Evolutionary conservation across 495 filamentous ascomycete genomes (phyloP).

Genomic region (Cenococcum geophilum): DNA sequence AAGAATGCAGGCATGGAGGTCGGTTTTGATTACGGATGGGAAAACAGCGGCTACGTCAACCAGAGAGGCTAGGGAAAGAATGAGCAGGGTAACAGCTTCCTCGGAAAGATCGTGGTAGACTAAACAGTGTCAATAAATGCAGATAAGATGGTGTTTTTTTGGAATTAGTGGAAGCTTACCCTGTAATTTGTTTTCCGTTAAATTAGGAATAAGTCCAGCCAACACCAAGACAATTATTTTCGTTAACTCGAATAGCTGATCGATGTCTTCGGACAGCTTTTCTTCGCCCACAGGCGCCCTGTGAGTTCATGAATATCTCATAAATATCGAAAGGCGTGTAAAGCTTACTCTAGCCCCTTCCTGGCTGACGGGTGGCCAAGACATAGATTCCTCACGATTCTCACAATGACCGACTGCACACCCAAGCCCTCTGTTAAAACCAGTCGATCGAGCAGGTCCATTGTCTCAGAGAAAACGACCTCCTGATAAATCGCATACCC

Average conservation of each 20-base stretch:
- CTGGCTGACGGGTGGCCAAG: conserved; percentile 82
- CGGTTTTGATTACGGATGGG: conserved; percentile 90
- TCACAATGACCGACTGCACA: conserved; percentile 87
- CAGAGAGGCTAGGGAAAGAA: conserved; percentile 72
- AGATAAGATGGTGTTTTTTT: neutral
- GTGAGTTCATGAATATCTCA: conserved; percentile 5
- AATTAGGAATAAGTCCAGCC: conserved; percentile 76
- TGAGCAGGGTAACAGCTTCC: conserved; percentile 76
- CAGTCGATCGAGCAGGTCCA: conserved; percentile 90
- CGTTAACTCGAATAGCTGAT: conserved; percentile 95
- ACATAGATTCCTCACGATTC: conserved; percentile 84
- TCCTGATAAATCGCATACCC: conserved; percentile 95
- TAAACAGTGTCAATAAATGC: conserved; percentile 17
- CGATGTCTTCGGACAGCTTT: conserved; percentile 89
- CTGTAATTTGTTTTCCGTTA: conserved; percentile 61
- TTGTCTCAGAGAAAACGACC: conserved; percentile 92
- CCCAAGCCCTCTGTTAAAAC: conserved; percentile 82
- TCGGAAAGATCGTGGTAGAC: conserved; percentile 69
- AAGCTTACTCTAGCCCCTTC: conserved; percentile 51
- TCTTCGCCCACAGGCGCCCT: conserved; percentile 42
- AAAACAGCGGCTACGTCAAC: conserved; percentile 94
- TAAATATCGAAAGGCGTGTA: conserved; percentile 42
- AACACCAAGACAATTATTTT: conserved; percentile 91
- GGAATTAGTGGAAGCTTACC: conserved; percentile 10
- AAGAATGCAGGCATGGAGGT: conserved; percentile 92